Conservation (phyloP, 1,139 yeast species). For the Taiozyma onychis region DNA sequence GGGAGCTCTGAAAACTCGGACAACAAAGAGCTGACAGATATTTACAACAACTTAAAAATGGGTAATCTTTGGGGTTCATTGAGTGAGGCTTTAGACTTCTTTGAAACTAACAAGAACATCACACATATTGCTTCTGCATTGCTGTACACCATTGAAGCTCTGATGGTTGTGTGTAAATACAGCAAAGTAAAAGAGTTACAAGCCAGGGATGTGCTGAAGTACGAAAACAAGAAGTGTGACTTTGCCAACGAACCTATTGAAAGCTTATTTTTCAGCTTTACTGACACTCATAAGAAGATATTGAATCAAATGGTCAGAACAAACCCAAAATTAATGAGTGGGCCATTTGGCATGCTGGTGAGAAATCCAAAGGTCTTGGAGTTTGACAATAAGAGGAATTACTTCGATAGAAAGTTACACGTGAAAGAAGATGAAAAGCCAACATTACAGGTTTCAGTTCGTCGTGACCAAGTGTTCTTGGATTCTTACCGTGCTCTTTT, state of each 20-base stretch:
- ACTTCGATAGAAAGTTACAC: slow-evolving; percentile 72
- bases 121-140: slow-evolving; percentile 75
- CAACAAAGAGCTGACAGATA: slow-evolving; percentile 44
- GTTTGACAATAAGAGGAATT: slow-evolving; percentile 89
- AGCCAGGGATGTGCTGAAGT: slow-evolving; percentile 52
- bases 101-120: slow-evolving; percentile 44
- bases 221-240: slow-evolving; percentile 56
- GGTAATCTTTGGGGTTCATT: slow-evolving; percentile 85
- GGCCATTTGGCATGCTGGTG: slow-evolving; percentile 88
- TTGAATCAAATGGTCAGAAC: slow-evolving; percentile 89
- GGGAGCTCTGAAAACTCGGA: slow-evolving; percentile 24
- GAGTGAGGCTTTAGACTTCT: slow-evolving; percentile 63
- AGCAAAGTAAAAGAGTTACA: slow-evolving; percentile 65
- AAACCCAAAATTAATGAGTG: slow-evolving; percentile 93
- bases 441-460: slow-evolving; percentile 58
- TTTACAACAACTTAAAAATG: slow-evolving; percentile 64
- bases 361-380: slow-evolving; percentile 87
- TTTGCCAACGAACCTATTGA: slow-evolving; percentile 75
- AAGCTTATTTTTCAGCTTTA: slow-evolving; percentile 75
- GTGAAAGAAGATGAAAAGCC: slow-evolving; percentile 37
- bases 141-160: slow-evolving; percentile 82
- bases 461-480: slow-evolving; percentile 87
- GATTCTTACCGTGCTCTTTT: slow-evolving; percentile 85
- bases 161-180: slow-evolving; percentile 94
- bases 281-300: slow-evolving; percentile 85